phyloP scores from a whole-genome alignment of 2,329 filamentous ascomycete species.

The Colletotrichum sp. region DNA sequence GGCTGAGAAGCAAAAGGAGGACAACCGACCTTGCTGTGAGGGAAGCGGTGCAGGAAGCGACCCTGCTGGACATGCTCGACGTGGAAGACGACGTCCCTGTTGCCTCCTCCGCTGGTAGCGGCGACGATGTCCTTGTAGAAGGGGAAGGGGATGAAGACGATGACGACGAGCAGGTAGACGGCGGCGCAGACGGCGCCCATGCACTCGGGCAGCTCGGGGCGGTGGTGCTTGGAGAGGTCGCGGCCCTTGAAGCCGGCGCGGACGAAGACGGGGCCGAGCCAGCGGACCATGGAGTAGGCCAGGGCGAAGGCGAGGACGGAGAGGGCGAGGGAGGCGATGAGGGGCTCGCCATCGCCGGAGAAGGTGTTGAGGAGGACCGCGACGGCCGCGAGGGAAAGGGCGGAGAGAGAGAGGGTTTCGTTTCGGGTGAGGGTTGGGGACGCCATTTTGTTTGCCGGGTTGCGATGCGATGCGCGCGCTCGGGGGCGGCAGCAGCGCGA shows the following conservation, averaged over 20 bases:
- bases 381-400: conserved; percentile 71
- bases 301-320: conserved; percentile 83
- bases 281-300: conserved; percentile 86
- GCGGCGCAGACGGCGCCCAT: conserved; percentile 95
- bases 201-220: conserved; percentile 86
- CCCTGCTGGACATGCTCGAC: conserved; percentile 78
- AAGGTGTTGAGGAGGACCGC: conserved; percentile 82
- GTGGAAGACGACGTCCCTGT: conserved; percentile 83
- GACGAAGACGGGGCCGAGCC: conserved; percentile 91
- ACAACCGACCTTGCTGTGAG: conserved; percentile 80
- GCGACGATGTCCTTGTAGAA: conserved; percentile 99
- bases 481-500: background rate
- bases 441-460: conserved; percentile 29
- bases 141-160: conserved; percentile 93
- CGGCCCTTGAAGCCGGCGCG: conserved; percentile 86
- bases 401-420: conserved; percentile 61
- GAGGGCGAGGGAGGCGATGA: conserved; percentile 87
- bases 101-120: conserved; percentile 91
- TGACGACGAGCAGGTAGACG: conserved; percentile 87
- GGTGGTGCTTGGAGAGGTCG: conserved; percentile 77
- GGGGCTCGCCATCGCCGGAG: conserved; percentile 83
- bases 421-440: conserved; percentile 49
- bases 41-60: conserved; percentile 87
- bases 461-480: background rate
- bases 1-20: background rate